Evolutionary conservation across 2,329 filamentous ascomycete genomes (phyloP).

Genomic region (Domatiomyces catenatus): DNA sequence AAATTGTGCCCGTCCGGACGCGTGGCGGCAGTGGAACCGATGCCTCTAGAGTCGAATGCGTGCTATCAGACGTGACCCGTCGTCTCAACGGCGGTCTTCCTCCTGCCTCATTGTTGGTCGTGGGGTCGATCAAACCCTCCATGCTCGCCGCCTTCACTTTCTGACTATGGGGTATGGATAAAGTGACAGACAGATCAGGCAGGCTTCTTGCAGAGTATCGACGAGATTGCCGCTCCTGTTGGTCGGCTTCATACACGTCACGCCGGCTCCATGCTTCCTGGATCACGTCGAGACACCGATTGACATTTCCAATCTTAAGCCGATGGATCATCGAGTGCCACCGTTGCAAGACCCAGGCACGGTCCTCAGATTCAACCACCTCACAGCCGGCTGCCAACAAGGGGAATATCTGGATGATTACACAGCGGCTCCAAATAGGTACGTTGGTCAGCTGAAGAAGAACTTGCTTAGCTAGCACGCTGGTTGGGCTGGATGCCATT

Average conservation of each 20-base stretch:
- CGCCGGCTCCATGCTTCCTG: slow-evolving; percentile 52
- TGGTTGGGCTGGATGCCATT: slow-evolving; percentile 43
- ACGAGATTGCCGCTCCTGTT: slow-evolving; percentile 20
- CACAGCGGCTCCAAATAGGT: slow-evolving; percentile 44
- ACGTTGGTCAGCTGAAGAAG: slow-evolving; percentile 48
- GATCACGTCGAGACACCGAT: slow-evolving; percentile 48
- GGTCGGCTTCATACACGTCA: slow-evolving; percentile 37
- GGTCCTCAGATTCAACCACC: slow-evolving; percentile 36
- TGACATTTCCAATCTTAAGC: slow-evolving; percentile 53
- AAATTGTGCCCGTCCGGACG: background rate
- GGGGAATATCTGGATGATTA: slow-evolving; percentile 56
- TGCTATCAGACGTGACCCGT: background rate
- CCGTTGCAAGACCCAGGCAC: slow-evolving; percentile 47
- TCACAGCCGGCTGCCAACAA: slow-evolving; percentile 54
- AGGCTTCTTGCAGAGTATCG: slow-evolving; percentile 40
- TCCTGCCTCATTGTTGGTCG: background rate
- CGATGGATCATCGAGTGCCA: slow-evolving; percentile 47
- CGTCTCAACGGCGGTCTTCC: background rate
- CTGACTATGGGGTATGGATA: background rate
- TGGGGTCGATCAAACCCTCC: background rate
- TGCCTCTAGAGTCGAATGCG: background rate
- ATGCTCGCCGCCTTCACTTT: background rate
- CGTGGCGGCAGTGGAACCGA: background rate
- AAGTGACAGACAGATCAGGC: background rate
- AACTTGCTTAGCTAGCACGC: slow-evolving; percentile 45